These are phyloP conservation scores for Podila epicladia DNA, from an alignment of 192 early-diverging fungal species.

Conservation along the genomic window DNA sequence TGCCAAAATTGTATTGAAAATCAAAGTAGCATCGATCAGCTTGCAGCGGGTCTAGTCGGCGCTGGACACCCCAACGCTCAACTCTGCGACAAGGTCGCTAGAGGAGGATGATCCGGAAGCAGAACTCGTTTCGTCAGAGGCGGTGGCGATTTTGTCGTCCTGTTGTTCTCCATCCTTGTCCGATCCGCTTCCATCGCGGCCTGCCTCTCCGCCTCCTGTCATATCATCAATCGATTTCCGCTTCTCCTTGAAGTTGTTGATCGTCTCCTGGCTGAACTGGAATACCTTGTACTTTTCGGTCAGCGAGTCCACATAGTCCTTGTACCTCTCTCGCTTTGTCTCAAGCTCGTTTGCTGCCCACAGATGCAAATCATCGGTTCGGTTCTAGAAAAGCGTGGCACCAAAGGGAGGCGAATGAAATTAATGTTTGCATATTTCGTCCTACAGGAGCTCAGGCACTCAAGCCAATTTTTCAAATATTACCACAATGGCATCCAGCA, in stretches of 20 bases:
- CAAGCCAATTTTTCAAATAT: not conserved
- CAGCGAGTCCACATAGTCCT: slow-evolving; percentile 16
- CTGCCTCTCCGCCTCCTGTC: not conserved
- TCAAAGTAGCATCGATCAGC: too few species aligned
- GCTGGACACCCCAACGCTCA: not conserved
- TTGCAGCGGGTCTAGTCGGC: too few species aligned
- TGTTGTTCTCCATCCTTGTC: not conserved
- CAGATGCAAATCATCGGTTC: slow-evolving; percentile 17
- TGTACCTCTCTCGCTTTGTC: slow-evolving; percentile 29
- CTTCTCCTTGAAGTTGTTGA: slow-evolving; percentile 34
- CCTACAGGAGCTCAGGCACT: not conserved
- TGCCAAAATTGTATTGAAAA: too few species aligned
- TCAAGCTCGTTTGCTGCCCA: slow-evolving; percentile 28
- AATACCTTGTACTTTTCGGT: slow-evolving; percentile 26
- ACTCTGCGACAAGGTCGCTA: not conserved
- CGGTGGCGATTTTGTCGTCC: not conserved
- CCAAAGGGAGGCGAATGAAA: not conserved
- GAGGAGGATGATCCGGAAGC: not conserved
- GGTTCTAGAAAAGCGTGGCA: slow-evolving; percentile 6
- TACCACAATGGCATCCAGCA: slow-evolving; percentile 35
- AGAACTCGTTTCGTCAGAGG: not conserved
- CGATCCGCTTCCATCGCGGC: not conserved
- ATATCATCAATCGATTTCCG: slow-evolving; percentile 3
- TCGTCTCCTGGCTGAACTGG: slow-evolving; percentile 15
- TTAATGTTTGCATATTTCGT: too few species aligned